A percentile compares a stretch with the other conserved stretches of the same genome.
phyloP scores from a whole-genome alignment of 352 stramenopile genomes.

The Blastocystis sp. region DNA sequence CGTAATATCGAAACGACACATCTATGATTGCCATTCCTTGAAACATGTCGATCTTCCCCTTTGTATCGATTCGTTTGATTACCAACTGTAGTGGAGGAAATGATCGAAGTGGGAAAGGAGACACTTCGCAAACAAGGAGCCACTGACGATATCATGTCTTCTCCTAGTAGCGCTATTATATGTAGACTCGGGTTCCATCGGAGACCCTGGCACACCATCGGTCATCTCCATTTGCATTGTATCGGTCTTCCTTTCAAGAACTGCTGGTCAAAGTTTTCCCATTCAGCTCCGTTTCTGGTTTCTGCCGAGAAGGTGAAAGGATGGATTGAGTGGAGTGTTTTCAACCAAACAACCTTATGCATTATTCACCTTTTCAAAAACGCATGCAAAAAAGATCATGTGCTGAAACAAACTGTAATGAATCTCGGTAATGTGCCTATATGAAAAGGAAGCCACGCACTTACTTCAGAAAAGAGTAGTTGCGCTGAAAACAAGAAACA shows the following conservation, averaged over 20 bases:
- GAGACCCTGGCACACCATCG: not conserved
- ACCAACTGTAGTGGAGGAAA: not conserved
- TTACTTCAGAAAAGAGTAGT: not conserved
- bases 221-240: conserved; percentile 22
- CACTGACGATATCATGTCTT: not conserved
- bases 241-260: conserved; percentile 17
- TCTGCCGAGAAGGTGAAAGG: not conserved
- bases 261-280: not conserved
- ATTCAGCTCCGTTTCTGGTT: not conserved
- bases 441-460: not conserved
- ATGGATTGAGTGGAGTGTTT: not conserved
- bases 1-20: conserved; percentile 16
- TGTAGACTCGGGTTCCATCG: not conserved
- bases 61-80: not conserved
- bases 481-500: not conserved
- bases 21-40: not conserved
- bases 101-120: not conserved
- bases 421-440: not conserved
- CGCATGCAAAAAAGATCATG: not conserved
- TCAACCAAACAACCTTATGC: not conserved
- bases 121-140: not conserved
- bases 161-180: not conserved
- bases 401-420: not conserved
- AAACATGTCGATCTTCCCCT: not conserved
- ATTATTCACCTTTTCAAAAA: not conserved